Percentiles rank a stretch among this genome's conserved stretches.
These are phyloP conservation scores for Penicillium coffeae DNA, from an alignment of 495 filamentous ascomycete genomes.

Conservation along the genomic window DNA sequence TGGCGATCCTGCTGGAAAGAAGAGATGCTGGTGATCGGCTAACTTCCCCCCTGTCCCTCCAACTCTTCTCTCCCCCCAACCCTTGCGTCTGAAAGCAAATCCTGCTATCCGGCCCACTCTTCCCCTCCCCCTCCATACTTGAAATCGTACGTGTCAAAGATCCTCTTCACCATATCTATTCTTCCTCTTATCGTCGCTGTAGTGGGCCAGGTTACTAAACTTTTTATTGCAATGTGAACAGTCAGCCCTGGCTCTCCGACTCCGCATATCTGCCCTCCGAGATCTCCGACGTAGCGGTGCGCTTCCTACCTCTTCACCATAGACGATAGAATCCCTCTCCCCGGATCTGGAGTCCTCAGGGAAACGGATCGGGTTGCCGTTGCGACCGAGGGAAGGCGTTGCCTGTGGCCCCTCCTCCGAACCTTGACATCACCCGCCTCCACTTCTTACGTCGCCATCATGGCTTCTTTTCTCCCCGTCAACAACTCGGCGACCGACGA, in stretches of 20 bases:
- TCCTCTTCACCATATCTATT: background rate
- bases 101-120: slow-evolving; percentile 10
- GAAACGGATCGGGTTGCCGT: slow-evolving; percentile 19
- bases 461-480: slow-evolving; percentile 71
- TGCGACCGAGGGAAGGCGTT: slow-evolving; percentile 20
- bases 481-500: slow-evolving; percentile 62
- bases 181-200: background rate
- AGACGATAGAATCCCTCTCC: slow-evolving; percentile 18
- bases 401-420: slow-evolving; percentile 12
- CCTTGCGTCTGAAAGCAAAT: slow-evolving; percentile 18
- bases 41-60: slow-evolving; percentile 18
- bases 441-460: slow-evolving; percentile 27
- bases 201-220: slow-evolving; percentile 2
- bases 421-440: slow-evolving; percentile 47
- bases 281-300: slow-evolving; percentile 18
- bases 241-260: slow-evolving; percentile 18
- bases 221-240: slow-evolving; percentile 21
- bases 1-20: slow-evolving; percentile 10
- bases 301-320: slow-evolving; percentile 5
- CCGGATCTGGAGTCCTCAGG: slow-evolving; percentile 14
- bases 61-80: slow-evolving; percentile 12
- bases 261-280: slow-evolving; percentile 10
- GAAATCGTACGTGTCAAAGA: slow-evolving; percentile 20
- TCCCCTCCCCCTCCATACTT: slow-evolving; percentile 2
- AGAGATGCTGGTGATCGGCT: slow-evolving; percentile 25